Evolutionary conservation across 257 asterid species (phyloP), one percentile per base, ranked within the genome.

Genomic region (Vinca minor): DNA sequence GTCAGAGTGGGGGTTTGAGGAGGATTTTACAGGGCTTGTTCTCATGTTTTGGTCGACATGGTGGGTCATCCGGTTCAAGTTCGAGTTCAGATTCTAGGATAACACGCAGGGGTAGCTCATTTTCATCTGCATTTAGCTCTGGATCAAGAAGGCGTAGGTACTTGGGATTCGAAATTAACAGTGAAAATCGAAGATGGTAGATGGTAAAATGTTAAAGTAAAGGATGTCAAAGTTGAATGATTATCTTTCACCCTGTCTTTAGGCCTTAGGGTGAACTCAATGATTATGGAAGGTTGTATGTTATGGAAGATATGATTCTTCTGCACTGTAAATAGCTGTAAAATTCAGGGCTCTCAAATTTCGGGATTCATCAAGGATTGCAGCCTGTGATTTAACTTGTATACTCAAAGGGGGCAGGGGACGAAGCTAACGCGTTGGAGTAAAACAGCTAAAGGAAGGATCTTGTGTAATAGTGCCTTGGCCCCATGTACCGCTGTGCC

Each of bases 11-110:
- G 6, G 91, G 95, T 26, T 60, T 89, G 42, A 83, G 91, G 76
- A 77, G 95, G 57, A 44, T 76, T 50, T 65, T 89, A 23, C 82
- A 69, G 45, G 63, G 71, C 53, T 63, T 85, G 60, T 85, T 89
- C 39, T 69, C 91, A 14, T 89, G 95, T 68, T 87, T 89, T 49
- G 94, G 96, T n/a, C n/a, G n/a, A n/a, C n/a, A n/a, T n/a, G n/a
- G n/a, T 15, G 76, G 72, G 4, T 59, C 81, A 5, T 69, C 82
- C 0, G 65, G 54, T 36, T 79, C 88, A 44, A 78, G 79, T 42
- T 68, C 90, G 15, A 84, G 91, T 59, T 65, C 72, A 11, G 85
- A 76, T 61, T 84, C 96, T 8, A 82, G 91, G 70, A 62, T 73
- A 55, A 76, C 77, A 56, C 35, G 81, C 41, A 69, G 80, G 17